These are phyloP conservation scores for Phaeomoniella chlamydospora DNA, from an alignment of 2,329 filamentous ascomycete species.

Conservation along the genomic window DNA sequence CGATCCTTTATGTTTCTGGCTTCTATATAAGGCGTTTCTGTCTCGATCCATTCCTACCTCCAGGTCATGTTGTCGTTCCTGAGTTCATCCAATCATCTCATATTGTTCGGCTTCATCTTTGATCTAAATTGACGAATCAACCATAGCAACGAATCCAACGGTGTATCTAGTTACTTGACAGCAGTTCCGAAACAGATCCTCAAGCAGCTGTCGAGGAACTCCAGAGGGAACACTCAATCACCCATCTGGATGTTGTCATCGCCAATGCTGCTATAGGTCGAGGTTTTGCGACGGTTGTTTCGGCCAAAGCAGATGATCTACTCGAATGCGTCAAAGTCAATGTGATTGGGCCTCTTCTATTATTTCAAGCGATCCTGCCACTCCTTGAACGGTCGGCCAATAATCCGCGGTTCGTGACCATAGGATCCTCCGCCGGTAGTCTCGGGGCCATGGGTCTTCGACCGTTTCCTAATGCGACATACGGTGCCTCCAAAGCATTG, in stretches of 20 bases:
- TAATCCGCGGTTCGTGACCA: slow-evolving; percentile 21
- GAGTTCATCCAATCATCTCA: too few relatives aligned
- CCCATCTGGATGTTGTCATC: slow-evolving; percentile 34
- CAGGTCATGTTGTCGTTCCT: too few relatives aligned
- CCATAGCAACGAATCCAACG: too few relatives aligned
- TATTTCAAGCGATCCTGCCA: slow-evolving; percentile 30
- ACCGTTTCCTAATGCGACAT: slow-evolving; percentile 20
- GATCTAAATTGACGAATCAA: too few relatives aligned
- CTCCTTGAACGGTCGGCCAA: slow-evolving; percentile 21
- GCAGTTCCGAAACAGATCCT: not conserved
- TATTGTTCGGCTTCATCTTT: too few relatives aligned
- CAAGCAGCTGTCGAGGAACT: slow-evolving; percentile 17
- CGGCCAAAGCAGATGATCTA: slow-evolving; percentile 9
- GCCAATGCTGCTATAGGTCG: slow-evolving; percentile 33
- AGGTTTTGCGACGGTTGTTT: slow-evolving; percentile 7
- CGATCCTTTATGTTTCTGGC: too few relatives aligned
- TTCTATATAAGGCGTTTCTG: too few relatives aligned
- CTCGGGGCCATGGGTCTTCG: slow-evolving; percentile 7
- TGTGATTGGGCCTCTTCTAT: slow-evolving; percentile 20
- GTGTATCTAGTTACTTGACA: too few relatives aligned
- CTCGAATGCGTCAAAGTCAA: slow-evolving; percentile 18
- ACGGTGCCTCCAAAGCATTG: slow-evolving; percentile 30
- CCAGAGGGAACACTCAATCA: slow-evolving; percentile 15
- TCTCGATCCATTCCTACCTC: too few relatives aligned
- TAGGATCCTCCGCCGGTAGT: slow-evolving; percentile 18